These are phyloP conservation scores for Colletotrichum lindemuthianum DNA, from an alignment of 2,329 filamentous ascomycete species.

Conservation along the genomic window DNA sequence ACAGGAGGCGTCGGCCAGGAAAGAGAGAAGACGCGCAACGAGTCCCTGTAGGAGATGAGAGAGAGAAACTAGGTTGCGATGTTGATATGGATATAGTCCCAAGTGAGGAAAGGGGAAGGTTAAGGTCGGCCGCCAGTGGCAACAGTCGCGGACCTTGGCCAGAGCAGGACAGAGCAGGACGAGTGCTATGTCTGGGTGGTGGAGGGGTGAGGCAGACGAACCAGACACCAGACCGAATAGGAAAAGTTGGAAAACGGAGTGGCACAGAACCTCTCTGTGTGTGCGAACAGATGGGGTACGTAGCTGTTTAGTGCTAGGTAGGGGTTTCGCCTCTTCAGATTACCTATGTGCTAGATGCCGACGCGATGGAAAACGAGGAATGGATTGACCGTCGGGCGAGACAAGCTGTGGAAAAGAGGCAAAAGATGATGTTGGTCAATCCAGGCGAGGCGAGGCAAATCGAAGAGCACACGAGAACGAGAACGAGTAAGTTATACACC, in stretches of 20 bases:
- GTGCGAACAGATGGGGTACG: not conserved
- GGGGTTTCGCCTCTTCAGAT: too few relatives aligned
- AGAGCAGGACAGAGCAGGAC: slow-evolving; percentile 5
- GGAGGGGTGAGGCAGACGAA: not conserved
- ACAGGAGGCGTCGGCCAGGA: not conserved
- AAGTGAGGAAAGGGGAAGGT: slow-evolving; percentile 3
- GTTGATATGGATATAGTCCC: slow-evolving; percentile 3
- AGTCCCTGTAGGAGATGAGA: not conserved
- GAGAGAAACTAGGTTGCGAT: not conserved
- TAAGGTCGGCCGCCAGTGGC: slow-evolving; percentile 18
- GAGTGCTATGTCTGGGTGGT: not conserved
- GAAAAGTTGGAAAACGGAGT: not conserved
- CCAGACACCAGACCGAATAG: not conserved
- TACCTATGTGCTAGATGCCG: too few relatives aligned
- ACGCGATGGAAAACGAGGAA: too few relatives aligned
- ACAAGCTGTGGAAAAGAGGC: too few relatives aligned
- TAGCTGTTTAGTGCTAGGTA: too few relatives aligned
- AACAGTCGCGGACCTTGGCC: slow-evolving; percentile 18
- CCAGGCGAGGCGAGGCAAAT: too few relatives aligned
- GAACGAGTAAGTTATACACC: too few relatives aligned
- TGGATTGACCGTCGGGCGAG: too few relatives aligned
- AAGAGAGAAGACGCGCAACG: not conserved
- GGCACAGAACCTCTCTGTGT: not conserved
- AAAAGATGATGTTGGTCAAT: too few relatives aligned
- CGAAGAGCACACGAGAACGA: too few relatives aligned